Base-by-base conservation (phyloP, 257 asterid genomes). In the Euphrasia confusa region DNA sequence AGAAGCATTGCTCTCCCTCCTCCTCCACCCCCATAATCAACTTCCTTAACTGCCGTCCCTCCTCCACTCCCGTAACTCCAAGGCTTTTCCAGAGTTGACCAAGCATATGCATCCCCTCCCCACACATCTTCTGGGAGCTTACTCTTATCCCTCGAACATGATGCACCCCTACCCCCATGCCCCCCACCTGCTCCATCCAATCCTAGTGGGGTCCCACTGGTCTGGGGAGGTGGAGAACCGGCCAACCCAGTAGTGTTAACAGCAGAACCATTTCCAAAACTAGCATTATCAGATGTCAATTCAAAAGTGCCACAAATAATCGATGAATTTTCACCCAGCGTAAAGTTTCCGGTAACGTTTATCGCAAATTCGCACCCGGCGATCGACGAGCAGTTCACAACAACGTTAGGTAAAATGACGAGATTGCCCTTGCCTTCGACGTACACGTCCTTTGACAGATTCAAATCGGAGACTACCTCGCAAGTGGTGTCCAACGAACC, bases 141-240 rank as follows among this genome's bases (percentile, higher is more conserved):
- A 69, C 83, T 68, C 64, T 71, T 68, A 73, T 93, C 88, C 73
- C 60, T 73, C 82, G 85, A 75, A 72, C 99, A 93, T 6, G 92
- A 83, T 0, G 97, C 99, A 2, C 97, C 99, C 64, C 99, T 79
- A 2, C 97, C 99, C 11, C 99, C 99, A 74, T 89, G 89, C 8
- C 99, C 99, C 54, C 99, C 99, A 10, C 99, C 99, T 0, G 94
- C 95, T 61, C 97, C 99, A 54, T 93, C 96, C 64, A 80, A 63
- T 45, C 94, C 94, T 71, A 80, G 95, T 0, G 99, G 99, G 5
- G 96, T 87, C 70, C 99, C 97, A 68, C 90, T 93, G 7, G 99
- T 89, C 91, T 87, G 95, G 1, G 85, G 18, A 2, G 99, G 99
- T 0, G 99, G 80, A 37, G 83, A 68, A 57, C 97, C 97, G 0